Conservation (phyloP, 176 grass and related monocot species). For the Carex littledalei region DNA sequence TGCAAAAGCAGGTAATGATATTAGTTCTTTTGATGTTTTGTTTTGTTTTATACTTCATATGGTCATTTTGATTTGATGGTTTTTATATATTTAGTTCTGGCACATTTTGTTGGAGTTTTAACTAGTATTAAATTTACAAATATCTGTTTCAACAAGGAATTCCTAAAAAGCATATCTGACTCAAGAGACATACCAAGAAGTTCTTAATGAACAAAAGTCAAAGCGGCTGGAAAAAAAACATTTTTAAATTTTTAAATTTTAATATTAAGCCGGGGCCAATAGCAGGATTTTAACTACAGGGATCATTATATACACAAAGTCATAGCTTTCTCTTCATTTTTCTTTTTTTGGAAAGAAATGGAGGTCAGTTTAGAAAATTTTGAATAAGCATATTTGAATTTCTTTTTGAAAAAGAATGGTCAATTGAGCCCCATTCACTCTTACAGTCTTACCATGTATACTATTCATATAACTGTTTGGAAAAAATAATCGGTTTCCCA, state of each 20-base stretch:
- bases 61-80: neutral
- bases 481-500: neutral
- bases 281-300: neutral
- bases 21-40: neutral
- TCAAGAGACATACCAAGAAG: neutral
- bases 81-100: neutral
- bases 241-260: neutral
- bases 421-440: too few relatives aligned
- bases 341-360: neutral
- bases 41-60: neutral
- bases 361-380: neutral
- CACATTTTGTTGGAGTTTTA: neutral
- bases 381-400: neutral
- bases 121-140: neutral
- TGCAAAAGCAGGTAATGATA: slow-evolving; percentile 52
- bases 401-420: neutral
- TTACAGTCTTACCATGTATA: too few relatives aligned
- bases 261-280: neutral
- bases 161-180: neutral
- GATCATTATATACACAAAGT: neutral
- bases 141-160: neutral
- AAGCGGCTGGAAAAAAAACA: neutral
- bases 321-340: neutral
- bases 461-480: neutral
- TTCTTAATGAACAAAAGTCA: neutral